Percentiles rank a stretch among this genome's conserved stretches.
Evolutionary conservation across 371 early-diverging fungal species (phyloP).

Genomic region (Mucor sp.): DNA sequence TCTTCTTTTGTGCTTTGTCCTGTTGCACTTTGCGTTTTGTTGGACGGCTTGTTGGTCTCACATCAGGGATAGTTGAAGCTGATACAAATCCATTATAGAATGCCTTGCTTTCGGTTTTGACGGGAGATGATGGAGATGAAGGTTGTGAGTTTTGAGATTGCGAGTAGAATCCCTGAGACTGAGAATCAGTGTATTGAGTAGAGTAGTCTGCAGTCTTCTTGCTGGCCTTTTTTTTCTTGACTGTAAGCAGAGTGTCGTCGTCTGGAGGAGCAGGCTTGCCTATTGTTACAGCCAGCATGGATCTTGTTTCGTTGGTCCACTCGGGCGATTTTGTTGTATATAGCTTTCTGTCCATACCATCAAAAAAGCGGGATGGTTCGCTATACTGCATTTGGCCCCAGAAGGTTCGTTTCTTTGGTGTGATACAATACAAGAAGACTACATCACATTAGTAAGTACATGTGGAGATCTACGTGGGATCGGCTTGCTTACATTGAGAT

Average conservation of each 20-base stretch:
- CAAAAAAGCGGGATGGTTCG: neutral
- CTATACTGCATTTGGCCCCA: neutral
- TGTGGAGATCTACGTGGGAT: neutral
- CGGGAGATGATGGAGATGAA: neutral
- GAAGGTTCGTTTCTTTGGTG: neutral
- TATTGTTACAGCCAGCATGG: conserved; percentile 10
- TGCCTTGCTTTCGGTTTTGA: neutral
- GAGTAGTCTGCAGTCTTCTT: neutral
- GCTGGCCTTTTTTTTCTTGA: neutral
- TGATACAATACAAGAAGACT: conserved; percentile 21
- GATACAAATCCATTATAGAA: neutral
- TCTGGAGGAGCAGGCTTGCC: neutral
- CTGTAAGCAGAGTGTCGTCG: conserved; percentile 7
- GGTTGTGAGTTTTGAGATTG: neutral
- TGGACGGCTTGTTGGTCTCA: neutral
- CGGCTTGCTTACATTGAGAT: conserved; percentile 33
- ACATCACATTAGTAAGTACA: neutral
- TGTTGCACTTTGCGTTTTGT: neutral
- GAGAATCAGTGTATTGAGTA: neutral
- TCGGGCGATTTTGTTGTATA: neutral
- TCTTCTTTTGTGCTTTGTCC: neutral
- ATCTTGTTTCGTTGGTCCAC: conserved; percentile 5
- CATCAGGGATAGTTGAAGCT: neutral
- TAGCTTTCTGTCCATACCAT: neutral
- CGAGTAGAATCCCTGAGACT: neutral